phyloP scores from a whole-genome alignment of 345 rosid species.

The Salix brachista region DNA sequence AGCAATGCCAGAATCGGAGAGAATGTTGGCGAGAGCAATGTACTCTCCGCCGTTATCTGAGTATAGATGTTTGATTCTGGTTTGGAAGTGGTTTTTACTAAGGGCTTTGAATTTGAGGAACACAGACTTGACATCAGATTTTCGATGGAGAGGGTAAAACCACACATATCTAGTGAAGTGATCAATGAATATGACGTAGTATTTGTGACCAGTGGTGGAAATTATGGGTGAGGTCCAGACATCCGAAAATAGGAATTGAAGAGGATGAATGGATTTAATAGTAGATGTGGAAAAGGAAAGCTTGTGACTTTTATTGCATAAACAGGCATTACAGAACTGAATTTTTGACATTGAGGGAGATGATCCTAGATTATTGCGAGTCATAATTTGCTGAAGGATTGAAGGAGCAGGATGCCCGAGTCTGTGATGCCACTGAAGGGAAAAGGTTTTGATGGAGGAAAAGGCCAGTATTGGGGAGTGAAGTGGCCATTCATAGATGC shows the following conservation, averaged over 20 bases:
- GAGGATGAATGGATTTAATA: not conserved
- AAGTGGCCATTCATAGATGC: no score
- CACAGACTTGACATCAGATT: not conserved
- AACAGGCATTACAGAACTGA: not conserved
- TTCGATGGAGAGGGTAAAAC: not conserved
- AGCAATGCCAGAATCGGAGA: not conserved
- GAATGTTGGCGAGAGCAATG: not conserved
- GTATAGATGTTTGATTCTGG: no score
- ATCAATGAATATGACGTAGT: no score
- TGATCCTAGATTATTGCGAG: not conserved
- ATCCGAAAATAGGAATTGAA: no score
- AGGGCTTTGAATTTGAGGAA: no score
- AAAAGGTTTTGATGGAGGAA: not conserved
- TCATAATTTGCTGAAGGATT: no score
- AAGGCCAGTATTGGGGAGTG: fast-evolving
- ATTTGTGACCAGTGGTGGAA: not conserved
- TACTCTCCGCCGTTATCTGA: not conserved
- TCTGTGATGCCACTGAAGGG: not conserved
- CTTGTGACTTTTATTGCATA: no score
- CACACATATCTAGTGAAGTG: not conserved
- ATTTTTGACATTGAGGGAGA: no score
- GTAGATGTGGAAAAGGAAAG: not conserved
- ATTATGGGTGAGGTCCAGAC: not conserved
- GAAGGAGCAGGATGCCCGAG: not conserved
- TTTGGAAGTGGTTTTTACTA: no score